phyloP scores from a whole-genome alignment of 2,329 filamentous ascomycete genomes.

The Cercospora beticola region DNA sequence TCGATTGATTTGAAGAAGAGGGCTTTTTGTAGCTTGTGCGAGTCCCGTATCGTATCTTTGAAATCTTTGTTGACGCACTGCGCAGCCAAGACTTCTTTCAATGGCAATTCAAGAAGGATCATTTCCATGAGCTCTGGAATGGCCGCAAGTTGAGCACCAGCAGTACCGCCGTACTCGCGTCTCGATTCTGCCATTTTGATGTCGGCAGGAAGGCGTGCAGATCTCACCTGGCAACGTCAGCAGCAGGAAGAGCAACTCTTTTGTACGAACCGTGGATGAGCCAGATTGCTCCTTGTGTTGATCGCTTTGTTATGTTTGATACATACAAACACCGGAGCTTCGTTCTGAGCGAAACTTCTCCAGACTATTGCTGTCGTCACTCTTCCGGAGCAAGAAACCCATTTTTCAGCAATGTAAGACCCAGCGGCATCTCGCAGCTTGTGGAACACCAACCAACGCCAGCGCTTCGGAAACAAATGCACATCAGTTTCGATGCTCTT shows the following conservation, averaged over 20 bases:
- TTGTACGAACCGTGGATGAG: background rate
- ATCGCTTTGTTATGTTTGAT: background rate
- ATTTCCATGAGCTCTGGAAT: background rate
- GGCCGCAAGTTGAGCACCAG: background rate
- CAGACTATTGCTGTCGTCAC: background rate
- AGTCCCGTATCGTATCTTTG: background rate
- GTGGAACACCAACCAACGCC: constrained; percentile 26
- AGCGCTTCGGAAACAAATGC: constrained; percentile 21
- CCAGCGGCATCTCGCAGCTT: background rate
- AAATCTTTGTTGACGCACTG: background rate
- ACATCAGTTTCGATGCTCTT: constrained; percentile 1
- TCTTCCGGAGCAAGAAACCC: background rate
- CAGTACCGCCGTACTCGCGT: background rate
- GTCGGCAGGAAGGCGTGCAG: background rate
- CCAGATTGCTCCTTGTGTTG: background rate
- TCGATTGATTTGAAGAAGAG: background rate
- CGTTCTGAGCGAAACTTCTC: background rate
- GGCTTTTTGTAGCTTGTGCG: background rate
- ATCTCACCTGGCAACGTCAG: background rate
- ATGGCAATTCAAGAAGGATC: background rate
- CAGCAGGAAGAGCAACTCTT: background rate
- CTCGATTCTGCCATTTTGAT: background rate
- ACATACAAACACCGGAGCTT: background rate
- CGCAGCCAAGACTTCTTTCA: background rate
- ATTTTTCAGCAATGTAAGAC: background rate